Conservation (phyloP, 2,329 filamentous ascomycete species). For the Cercospora beticola region DNA sequence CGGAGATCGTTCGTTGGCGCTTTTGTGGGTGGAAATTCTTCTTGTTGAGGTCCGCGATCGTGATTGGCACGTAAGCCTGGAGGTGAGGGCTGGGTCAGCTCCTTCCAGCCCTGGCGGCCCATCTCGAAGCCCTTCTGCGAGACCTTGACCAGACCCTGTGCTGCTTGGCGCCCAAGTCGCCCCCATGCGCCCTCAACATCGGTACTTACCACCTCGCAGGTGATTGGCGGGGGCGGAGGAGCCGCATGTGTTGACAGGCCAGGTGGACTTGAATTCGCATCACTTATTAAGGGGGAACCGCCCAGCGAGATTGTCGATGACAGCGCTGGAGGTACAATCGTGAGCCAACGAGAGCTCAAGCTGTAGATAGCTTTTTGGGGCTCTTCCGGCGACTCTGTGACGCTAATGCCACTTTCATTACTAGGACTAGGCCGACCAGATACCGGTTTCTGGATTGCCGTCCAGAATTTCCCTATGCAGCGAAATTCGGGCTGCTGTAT, state of each 20-base stretch:
- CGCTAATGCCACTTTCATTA: constrained; percentile 37
- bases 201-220: constrained; percentile 69
- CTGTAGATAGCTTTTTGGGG: constrained; percentile 62
- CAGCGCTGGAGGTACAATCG: constrained; percentile 67
- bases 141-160: constrained; percentile 76
- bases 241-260: constrained; percentile 61
- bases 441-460: constrained; percentile 57
- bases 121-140: constrained; percentile 59
- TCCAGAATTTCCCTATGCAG: constrained; percentile 91
- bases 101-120: constrained; percentile 73
- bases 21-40: constrained; percentile 71
- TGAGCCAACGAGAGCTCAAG: constrained; percentile 71
- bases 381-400: constrained; percentile 18
- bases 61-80: constrained; percentile 34
- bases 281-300: constrained; percentile 58
- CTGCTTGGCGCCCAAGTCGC: constrained; percentile 62
- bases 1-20: constrained; percentile 58
- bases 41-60: constrained; percentile 21
- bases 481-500: constrained; percentile 45
- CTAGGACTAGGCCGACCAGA: constrained; percentile 15
- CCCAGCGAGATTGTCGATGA: constrained; percentile 69
- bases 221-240: constrained; percentile 66
- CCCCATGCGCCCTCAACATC: constrained; percentile 56
- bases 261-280: constrained; percentile 55
- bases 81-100: constrained; percentile 66